Percentiles rank a stretch among this genome's conserved stretches.
These are phyloP conservation scores for Schrenkiella parvula DNA, from an alignment of 345 rosid species.

Conservation along the genomic window DNA sequence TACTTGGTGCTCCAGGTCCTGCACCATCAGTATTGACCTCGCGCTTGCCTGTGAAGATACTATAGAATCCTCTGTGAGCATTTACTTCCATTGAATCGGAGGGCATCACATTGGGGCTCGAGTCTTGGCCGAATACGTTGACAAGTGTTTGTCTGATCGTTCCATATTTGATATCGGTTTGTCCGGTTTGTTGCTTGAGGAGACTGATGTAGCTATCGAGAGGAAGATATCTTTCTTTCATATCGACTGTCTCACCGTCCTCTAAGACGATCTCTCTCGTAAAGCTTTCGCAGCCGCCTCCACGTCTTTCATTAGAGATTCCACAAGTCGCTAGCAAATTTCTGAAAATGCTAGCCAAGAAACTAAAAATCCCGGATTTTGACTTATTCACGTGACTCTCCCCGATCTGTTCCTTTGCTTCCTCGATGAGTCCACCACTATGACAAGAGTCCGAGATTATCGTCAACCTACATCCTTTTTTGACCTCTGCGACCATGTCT, in stretches of 20 bases:
- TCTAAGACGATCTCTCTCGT: neutral
- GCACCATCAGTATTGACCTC: neutral
- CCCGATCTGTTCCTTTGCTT: conserved; percentile 29
- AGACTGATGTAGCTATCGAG: conserved; percentile 7
- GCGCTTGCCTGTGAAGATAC: neutral
- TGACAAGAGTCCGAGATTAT: conserved; percentile 33
- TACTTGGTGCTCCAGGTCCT: neutral
- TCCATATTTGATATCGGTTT: neutral
- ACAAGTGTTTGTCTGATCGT: conserved; percentile 17
- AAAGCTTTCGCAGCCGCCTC: neutral
- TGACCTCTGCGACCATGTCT: conserved; percentile 3
- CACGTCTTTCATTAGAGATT: conserved; percentile 18
- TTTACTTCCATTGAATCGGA: neutral
- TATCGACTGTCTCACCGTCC: conserved; percentile 2
- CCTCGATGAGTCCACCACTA: conserved; percentile 34
- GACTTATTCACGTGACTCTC: neutral
- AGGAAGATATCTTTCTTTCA: conserved; percentile 13
- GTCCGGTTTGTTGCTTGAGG: conserved; percentile 22
- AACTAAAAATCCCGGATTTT: conserved; percentile 34
- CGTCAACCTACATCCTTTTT: conserved; percentile 10
- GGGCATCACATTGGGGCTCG: neutral
- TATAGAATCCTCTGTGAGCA: neutral
- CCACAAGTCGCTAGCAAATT: conserved; percentile 57
- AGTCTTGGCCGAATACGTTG: conserved; percentile 17
- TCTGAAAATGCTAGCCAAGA: conserved; percentile 41